A percentile compares a stretch with the other conserved stretches of the same genome.
Evolutionary conservation across 1,284 basidiomycete species (phyloP).

Genomic region (Porodaedalea pini): DNA sequence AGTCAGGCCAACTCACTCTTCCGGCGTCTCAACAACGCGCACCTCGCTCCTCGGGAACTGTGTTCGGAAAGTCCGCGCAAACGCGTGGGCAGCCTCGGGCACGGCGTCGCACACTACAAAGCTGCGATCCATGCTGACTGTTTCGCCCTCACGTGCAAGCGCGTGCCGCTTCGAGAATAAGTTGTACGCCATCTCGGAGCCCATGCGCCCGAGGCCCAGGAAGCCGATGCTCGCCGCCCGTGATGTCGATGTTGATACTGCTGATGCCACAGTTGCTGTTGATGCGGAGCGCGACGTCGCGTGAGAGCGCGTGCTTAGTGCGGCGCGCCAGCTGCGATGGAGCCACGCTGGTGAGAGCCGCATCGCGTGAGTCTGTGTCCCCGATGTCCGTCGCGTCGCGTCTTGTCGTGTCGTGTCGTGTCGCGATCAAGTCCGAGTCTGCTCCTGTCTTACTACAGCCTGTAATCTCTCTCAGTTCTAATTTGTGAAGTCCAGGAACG

Average conservation of each 20-base stretch:
- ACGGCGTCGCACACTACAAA: slow-evolving; percentile 80
- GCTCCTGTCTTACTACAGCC: background rate
- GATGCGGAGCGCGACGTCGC: background rate
- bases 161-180: slow-evolving; percentile 67
- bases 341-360: background rate
- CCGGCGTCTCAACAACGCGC: slow-evolving; percentile 55
- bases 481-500: background rate
- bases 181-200: slow-evolving; percentile 80
- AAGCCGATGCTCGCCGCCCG: slow-evolving; percentile 63
- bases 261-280: background rate
- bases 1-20: slow-evolving; percentile 50
- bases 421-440: background rate
- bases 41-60: slow-evolving; percentile 58
- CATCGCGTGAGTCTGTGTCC: background rate
- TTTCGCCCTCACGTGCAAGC: slow-evolving; percentile 24
- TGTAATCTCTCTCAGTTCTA: background rate
- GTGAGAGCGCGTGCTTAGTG: background rate
- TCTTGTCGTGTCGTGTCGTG: no score
- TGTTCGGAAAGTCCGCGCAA: slow-evolving; percentile 49
- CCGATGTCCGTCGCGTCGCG: background rate
- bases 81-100: slow-evolving; percentile 54
- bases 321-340: background rate
- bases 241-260: background rate
- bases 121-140: slow-evolving; percentile 22
- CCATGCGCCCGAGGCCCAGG: slow-evolving; percentile 82